Conservation (phyloP, 371 early-diverging fungal genomes). For the Dichotomocladium elegans region DNA sequence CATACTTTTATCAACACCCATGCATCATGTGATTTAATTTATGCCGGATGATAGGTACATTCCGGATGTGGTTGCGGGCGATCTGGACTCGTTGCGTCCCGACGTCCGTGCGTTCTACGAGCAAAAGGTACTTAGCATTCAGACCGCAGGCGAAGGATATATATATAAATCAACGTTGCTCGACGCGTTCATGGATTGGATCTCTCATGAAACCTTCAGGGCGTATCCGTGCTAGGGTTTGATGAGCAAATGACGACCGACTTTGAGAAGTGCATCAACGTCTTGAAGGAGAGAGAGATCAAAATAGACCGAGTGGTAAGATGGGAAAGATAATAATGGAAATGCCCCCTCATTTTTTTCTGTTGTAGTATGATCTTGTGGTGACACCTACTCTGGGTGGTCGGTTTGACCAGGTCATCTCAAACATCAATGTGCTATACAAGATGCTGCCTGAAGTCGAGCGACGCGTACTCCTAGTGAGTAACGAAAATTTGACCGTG, state of each 20-base stretch:
- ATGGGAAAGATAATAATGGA: not conserved
- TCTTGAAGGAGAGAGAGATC: constrained; percentile 31
- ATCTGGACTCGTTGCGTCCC: constrained; percentile 76
- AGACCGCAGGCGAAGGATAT: not conserved
- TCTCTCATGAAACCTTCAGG: constrained; percentile 22
- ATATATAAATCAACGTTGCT: not conserved
- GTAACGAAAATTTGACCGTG: constrained; percentile 70
- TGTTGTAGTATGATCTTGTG: constrained; percentile 55
- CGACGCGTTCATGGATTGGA: not conserved
- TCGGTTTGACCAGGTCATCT: constrained; percentile 87
- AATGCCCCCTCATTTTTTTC: not conserved
- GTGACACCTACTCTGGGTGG: constrained; percentile 85
- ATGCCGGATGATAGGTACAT: constrained; percentile 46
- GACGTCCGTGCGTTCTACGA: constrained; percentile 67
- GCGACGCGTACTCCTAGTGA: constrained; percentile 58
- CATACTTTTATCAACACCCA: constrained; percentile 6
- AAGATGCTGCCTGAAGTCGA: constrained; percentile 42
- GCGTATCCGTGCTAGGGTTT: constrained; percentile 46
- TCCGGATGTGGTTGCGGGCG: constrained; percentile 82
- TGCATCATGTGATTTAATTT: not conserved
- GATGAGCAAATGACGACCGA: constrained; percentile 78
- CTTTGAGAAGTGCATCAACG: constrained; percentile 76
- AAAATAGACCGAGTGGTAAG: constrained; percentile 17
- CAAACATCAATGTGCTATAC: constrained; percentile 68
- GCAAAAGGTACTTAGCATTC: constrained; percentile 20